A percentile compares a stretch with the other conserved stretches of the same genome.
These are phyloP conservation scores for Neospora caninum DNA, from an alignment of 169 alveolate genomes.

Conservation along the genomic window DNA sequence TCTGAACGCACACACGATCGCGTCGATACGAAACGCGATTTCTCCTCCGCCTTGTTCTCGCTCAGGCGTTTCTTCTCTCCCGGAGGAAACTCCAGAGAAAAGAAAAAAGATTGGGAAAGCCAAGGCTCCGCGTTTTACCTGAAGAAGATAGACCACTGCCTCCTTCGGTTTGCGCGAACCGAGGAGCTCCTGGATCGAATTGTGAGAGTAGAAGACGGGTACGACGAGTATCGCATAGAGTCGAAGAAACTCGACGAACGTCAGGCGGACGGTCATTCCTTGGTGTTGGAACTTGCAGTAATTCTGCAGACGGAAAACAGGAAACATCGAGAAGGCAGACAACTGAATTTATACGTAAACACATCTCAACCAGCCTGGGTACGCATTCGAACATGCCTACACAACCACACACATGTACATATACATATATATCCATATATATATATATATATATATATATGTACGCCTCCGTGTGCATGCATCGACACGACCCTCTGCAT, in stretches of 20 bases:
- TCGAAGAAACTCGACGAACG: not conserved
- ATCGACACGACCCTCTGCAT: no score
- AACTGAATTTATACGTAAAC: no score
- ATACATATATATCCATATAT: not conserved
- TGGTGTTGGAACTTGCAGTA: not conserved
- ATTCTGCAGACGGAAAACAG: not conserved
- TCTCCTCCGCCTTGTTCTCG: no score
- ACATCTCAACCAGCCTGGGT: no score
- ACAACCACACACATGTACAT: not conserved
- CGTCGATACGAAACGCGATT: not conserved
- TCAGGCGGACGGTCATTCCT: not conserved
- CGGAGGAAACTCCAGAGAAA: no score
- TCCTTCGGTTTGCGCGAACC: not conserved
- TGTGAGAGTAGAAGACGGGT: not conserved
- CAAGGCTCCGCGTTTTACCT: not conserved
- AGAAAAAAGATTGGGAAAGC: no score
- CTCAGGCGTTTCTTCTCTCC: no score
- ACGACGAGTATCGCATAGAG: not conserved
- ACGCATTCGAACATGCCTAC: no score
- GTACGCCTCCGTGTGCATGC: no score
- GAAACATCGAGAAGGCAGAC: not conserved
- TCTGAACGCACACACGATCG: constrained; percentile 24
- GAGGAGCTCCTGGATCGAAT: not conserved
- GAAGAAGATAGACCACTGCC: constrained; percentile 1
- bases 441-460: not conserved